Percentiles rank a stretch among this genome's conserved stretches.
Evolutionary conservation across 2,329 filamentous ascomycete species (phyloP).

Genomic region (Xylaria sp.): DNA sequence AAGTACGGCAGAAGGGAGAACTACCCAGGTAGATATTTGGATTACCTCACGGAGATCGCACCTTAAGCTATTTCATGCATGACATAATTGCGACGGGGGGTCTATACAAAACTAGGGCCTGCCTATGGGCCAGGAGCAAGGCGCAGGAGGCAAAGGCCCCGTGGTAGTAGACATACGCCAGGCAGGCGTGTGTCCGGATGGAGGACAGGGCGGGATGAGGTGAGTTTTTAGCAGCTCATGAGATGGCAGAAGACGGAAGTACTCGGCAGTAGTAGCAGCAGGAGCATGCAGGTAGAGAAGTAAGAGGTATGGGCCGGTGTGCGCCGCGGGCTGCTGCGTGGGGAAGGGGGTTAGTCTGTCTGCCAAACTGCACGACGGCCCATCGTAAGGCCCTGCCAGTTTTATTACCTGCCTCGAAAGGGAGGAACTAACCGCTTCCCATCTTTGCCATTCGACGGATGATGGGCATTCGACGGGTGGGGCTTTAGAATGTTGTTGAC

Average conservation of each 20-base stretch:
- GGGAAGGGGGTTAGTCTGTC: conserved; percentile 18
- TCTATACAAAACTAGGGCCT: conserved; percentile 19
- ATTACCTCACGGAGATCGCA: conserved; percentile 37
- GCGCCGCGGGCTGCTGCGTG: conserved; percentile 22
- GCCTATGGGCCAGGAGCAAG: conserved; percentile 23
- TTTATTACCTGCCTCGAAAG: conserved; percentile 28
- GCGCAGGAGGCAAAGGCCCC: conserved; percentile 11
- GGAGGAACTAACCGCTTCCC: conserved; percentile 19
- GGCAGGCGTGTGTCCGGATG: conserved; percentile 24
- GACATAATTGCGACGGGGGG: conserved; percentile 47
- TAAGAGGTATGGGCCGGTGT: conserved; percentile 20
- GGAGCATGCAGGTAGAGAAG: conserved; percentile 13
- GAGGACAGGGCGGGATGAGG: conserved; percentile 18
- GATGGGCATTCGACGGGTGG: conserved; percentile 21
- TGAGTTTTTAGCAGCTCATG: conserved; percentile 22
- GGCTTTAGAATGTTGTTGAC: conserved; percentile 14
- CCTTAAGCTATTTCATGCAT: conserved; percentile 44
- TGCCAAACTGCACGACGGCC: conserved; percentile 20
- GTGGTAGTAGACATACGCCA: conserved; percentile 18
- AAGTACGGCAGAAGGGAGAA: conserved; percentile 19
- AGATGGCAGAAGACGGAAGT: conserved; percentile 9
- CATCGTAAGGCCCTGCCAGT: conserved; percentile 16
- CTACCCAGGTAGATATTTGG: conserved; percentile 26
- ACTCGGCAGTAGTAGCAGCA: conserved; percentile 11
- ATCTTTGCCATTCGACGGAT: conserved; percentile 9